Evolutionary conservation across 2,329 filamentous ascomycete genomes (phyloP).

Genomic region (Talaromyces funiculosus): DNA sequence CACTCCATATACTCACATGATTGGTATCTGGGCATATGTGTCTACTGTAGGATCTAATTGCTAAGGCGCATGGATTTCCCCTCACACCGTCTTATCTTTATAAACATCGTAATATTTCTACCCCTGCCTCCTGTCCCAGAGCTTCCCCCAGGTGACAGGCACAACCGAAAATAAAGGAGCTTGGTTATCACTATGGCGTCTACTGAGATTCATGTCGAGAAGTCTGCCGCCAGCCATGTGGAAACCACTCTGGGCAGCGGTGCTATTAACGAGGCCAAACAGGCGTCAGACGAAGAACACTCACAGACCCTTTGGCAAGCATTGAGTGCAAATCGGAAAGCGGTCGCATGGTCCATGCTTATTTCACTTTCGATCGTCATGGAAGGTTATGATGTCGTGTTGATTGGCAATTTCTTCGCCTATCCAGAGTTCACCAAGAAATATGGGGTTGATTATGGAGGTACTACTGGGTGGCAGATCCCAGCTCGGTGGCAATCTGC

Average conservation of each 20-base stretch:
- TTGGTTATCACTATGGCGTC: neutral
- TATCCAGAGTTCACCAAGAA: constrained; percentile 38
- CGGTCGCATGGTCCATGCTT: constrained; percentile 73
- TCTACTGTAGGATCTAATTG: neutral
- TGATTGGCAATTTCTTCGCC: constrained; percentile 73
- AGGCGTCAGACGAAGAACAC: constrained; percentile 46
- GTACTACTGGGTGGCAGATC: constrained; percentile 32
- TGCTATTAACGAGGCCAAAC: constrained; percentile 36
- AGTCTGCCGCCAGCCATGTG: constrained; percentile 23
- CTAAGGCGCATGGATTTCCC: neutral
- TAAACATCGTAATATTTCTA: neutral
- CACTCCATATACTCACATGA: neutral
- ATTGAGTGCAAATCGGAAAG: constrained; percentile 77
- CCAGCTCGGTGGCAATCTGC: constrained; percentile 12
- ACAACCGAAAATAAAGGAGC: neutral
- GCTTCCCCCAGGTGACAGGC: neutral
- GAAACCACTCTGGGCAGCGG: constrained; percentile 23
- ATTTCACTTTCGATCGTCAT: constrained; percentile 89
- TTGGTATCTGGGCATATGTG: neutral
- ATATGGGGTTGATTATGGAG: constrained; percentile 29
- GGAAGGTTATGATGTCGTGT: constrained; percentile 80
- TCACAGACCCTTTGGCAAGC: constrained; percentile 70
- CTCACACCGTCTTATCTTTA: neutral
- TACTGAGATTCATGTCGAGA: constrained; percentile 19
- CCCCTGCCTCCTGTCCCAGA: neutral